These are phyloP conservation scores for Byssothecium circinans DNA, from an alignment of 2,329 filamentous ascomycete genomes.

Conservation along the genomic window DNA sequence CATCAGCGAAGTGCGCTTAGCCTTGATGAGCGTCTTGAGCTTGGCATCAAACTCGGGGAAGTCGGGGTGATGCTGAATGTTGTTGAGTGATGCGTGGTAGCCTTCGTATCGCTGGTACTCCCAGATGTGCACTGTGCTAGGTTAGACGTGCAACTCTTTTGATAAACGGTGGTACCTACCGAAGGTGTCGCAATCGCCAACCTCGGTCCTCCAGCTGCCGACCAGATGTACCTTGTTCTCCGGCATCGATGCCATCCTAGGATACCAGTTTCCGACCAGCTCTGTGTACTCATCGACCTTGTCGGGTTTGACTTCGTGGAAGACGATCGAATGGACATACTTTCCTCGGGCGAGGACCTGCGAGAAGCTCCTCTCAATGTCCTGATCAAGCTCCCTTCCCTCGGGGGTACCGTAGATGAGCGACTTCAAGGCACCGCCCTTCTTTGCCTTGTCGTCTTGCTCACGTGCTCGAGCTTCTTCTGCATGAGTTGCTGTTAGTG, in stretches of 20 bases:
- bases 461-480: slow-evolving; percentile 62
- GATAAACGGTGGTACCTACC: slow-evolving; percentile 57
- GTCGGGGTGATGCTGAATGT: slow-evolving; percentile 79
- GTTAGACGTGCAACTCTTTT: neutral
- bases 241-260: slow-evolving; percentile 77
- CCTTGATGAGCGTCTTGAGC: slow-evolving; percentile 80
- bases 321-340: slow-evolving; percentile 97
- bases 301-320: slow-evolving; percentile 93
- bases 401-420: slow-evolving; percentile 98
- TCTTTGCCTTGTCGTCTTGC: slow-evolving; percentile 62
- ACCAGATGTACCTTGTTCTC: slow-evolving; percentile 96
- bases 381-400: slow-evolving; percentile 88
- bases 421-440: slow-evolving; percentile 71
- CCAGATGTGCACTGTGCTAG: slow-evolving; percentile 86
- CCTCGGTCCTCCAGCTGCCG: slow-evolving; percentile 96
- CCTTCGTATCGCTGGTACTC: slow-evolving; percentile 97
- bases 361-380: slow-evolving; percentile 94
- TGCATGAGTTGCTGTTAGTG: slow-evolving; percentile 53
- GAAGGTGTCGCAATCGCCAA: slow-evolving; percentile 96
- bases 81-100: slow-evolving; percentile 88
- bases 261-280: slow-evolving; percentile 89
- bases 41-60: slow-evolving; percentile 82
- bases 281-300: slow-evolving; percentile 94
- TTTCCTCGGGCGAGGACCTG: slow-evolving; percentile 94
- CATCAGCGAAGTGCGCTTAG: slow-evolving; percentile 90